Conservation (phyloP, 1,284 basidiomycete genomes). For the Trichosporon sp. region DNA sequence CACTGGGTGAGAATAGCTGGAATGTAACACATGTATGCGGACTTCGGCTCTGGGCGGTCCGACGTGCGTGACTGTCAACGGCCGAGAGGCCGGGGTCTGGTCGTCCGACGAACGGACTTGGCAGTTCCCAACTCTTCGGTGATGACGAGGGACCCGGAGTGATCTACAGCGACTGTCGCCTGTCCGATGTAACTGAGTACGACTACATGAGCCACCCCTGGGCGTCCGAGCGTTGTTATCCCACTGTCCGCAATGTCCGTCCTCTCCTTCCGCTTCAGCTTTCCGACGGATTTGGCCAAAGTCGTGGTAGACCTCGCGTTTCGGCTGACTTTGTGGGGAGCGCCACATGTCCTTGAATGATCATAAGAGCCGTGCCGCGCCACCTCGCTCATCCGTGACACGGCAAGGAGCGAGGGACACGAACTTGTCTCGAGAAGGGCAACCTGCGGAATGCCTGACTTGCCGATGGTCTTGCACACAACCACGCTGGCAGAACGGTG, state of each 20-base stretch:
- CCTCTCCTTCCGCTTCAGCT: not conserved
- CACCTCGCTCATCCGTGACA: too few species aligned
- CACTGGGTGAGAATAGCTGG: not conserved
- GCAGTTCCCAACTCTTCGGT: not conserved
- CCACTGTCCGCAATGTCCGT: not conserved
- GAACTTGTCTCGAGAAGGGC: too few species aligned
- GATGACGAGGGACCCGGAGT: not conserved
- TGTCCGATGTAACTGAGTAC: not conserved
- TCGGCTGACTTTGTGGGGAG: not conserved
- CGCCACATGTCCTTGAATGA: too few species aligned
- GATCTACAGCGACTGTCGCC: too few species aligned
- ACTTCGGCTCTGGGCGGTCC: too few species aligned
- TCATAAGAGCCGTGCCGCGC: too few species aligned
- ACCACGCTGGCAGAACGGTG: too few species aligned
- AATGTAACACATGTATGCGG: not conserved
- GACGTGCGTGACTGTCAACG: too few species aligned
- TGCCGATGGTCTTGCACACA: too few species aligned
- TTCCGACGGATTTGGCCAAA: not conserved
- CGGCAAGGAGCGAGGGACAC: too few species aligned
- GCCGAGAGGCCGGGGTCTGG: not conserved
- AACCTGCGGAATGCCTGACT: too few species aligned
- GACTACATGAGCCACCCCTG: not conserved
- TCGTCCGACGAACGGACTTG: not conserved
- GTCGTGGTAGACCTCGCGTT: not conserved
- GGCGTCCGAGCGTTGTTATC: not conserved